Conservation (phyloP, 257 asterid species). For the Lavandula angustifolia region DNA sequence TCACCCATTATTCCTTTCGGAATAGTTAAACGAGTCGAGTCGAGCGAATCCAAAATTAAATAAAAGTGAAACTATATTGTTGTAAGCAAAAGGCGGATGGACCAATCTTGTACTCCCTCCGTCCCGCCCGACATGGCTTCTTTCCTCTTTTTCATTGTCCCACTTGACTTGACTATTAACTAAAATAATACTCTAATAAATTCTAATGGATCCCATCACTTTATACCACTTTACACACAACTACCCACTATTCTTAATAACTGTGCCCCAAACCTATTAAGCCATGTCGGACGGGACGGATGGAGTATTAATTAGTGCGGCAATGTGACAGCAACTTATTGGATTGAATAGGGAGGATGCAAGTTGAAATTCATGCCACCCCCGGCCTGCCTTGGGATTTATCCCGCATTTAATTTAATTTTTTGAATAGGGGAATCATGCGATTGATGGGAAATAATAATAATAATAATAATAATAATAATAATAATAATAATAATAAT, state of each 20-base stretch:
- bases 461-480: neutral
- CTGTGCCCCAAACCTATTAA: too few relatives aligned
- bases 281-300: too few relatives aligned
- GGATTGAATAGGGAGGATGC: conserved; percentile 30
- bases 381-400: conserved; percentile 12
- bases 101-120: conserved; percentile 35
- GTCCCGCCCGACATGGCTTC: too few relatives aligned
- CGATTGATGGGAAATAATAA: conserved; percentile 14
- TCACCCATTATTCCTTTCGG: neutral
- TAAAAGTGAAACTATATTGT: conserved; percentile 18
- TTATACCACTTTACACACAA: too few relatives aligned
- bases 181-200: too few relatives aligned
- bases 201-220: too few relatives aligned
- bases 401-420: conserved; percentile 26
- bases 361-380: conserved; percentile 39
- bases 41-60: neutral
- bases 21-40: neutral
- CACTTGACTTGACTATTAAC: too few relatives aligned
- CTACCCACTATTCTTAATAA: too few relatives aligned
- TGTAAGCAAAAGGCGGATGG: conserved; percentile 33
- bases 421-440: neutral
- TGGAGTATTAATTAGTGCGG: conserved; percentile 27
- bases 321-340: conserved; percentile 53
- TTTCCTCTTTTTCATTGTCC: too few relatives aligned
- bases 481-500: neutral